phyloP scores from a whole-genome alignment of 345 rosid species.

The Aquilaria yunnanensis region DNA sequence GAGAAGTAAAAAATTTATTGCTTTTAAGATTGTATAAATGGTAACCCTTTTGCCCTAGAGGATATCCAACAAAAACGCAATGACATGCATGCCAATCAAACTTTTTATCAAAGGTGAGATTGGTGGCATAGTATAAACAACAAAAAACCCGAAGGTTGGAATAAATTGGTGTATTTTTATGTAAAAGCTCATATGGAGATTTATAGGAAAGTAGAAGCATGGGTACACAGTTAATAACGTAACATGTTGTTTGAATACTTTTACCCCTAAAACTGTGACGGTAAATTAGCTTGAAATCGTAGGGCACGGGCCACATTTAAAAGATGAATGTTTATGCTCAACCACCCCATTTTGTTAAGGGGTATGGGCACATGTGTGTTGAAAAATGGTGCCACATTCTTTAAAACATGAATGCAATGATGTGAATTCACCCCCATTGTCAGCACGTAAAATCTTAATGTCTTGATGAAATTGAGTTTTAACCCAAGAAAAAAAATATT shows the following conservation, averaged over 20 bases:
- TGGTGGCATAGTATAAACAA: no score
- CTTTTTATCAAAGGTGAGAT: no score
- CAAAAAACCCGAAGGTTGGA: no score
- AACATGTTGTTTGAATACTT: neutral
- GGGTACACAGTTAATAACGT: neutral
- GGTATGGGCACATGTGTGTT: constrained; percentile 7
- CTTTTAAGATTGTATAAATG: no score
- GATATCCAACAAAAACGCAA: no score
- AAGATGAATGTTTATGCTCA: constrained; percentile 7
- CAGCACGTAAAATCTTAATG: no score
- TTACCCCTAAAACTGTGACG: neutral
- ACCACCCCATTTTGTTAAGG: constrained; percentile 13
- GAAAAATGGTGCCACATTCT: neutral
- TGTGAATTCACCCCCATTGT: no score
- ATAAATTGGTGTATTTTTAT: no score
- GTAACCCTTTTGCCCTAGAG: no score
- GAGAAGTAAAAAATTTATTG: no score
- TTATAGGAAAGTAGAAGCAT: neutral
- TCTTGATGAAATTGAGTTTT: neutral
- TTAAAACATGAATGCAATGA: neutral
- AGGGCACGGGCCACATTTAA: neutral
- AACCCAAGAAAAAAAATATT: constrained; percentile 1
- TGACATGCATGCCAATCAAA: no score
- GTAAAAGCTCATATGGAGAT: neutral
- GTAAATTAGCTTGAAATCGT: no score